Base-by-base conservation (phyloP, 192 early-diverging fungal genomes). In the Coemansia sp. region DNA sequence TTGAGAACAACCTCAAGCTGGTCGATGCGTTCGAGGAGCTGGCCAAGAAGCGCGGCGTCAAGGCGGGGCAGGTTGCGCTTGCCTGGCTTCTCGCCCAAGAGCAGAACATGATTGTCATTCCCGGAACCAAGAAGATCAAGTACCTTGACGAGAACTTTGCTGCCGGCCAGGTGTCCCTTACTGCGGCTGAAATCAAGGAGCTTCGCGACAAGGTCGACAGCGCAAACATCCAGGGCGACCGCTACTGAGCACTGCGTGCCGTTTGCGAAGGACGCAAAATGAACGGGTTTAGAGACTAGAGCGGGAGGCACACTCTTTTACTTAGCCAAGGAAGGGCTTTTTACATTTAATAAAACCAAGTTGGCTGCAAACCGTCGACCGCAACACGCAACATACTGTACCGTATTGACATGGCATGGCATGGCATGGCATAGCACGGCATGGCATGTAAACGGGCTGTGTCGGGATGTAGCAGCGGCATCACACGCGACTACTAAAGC, bases 1-100 rank as follows among this genome's bases (percentile, higher is more conserved):
- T 86, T 56, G 41, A 23, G 13, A 79, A 77, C 50, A 88, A 88
- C 52, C 46, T 74, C 30, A 67, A 73, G 50, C 66, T 87, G 15
- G 85, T 84, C 15, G 64, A 83, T 32, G 63, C 63, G 6, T 52
- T 87, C 28, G 46, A 72, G 34, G 46, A 24, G 2, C 23, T 81
- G 35, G 85, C 83, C n/a, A 59, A 58, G 24, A 80, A 78, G 45
- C 83, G 80, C 40, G 61, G 60, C 11, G 60, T 71, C 42, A 79
- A 65, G 14, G 40, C 80, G 0, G 57, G 67, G 8, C 82, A 88
- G 53, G 53, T 86, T 13, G 71, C 72, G 0, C 60, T 88, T 23
- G 83, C 87, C 4, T 88, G 87, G 87, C 69, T 86, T 20, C 36
- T 83, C 14, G 58, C 65, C 10, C 83, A 85, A 50, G 70, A 76